A percentile compares a stretch with the other conserved stretches of the same genome.
phyloP scores from a whole-genome alignment of 169 alveolate genomes.

The Cryptosporidium baileyi region DNA sequence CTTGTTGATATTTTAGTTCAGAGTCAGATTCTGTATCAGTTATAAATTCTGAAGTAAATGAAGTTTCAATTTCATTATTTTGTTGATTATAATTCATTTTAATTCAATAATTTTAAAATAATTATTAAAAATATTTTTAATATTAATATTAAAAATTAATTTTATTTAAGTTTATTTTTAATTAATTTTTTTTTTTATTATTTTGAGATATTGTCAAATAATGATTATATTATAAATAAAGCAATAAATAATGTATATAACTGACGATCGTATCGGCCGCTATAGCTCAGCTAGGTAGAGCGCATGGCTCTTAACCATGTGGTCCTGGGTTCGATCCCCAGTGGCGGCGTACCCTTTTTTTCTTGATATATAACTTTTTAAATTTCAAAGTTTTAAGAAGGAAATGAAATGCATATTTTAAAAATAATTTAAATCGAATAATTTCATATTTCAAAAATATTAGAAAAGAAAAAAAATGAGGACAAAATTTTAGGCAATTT shows the following conservation, averaged over 20 bases:
- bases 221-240: background rate
- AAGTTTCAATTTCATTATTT: background rate
- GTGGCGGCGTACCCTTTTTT: conserved; percentile 78
- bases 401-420: background rate
- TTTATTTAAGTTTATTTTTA: too few species aligned
- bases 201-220: background rate
- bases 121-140: too few species aligned
- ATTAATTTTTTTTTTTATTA: background rate
- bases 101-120: background rate
- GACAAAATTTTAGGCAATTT: background rate
- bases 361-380: background rate
- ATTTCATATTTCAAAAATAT: background rate
- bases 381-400: background rate
- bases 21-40: too few species aligned
- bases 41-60: too few species aligned
- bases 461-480: too few species aligned
- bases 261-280: conserved; percentile 73
- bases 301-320: conserved; percentile 88
- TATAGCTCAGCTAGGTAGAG: conserved; percentile 89
- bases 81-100: background rate
- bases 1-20: too few species aligned
- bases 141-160: too few species aligned
- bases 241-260: background rate
- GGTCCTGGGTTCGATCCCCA: conserved; percentile 90
- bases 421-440: background rate